Conservation (phyloP, 2,329 filamentous ascomycete genomes). For the Phialemoniopsis sp. region DNA sequence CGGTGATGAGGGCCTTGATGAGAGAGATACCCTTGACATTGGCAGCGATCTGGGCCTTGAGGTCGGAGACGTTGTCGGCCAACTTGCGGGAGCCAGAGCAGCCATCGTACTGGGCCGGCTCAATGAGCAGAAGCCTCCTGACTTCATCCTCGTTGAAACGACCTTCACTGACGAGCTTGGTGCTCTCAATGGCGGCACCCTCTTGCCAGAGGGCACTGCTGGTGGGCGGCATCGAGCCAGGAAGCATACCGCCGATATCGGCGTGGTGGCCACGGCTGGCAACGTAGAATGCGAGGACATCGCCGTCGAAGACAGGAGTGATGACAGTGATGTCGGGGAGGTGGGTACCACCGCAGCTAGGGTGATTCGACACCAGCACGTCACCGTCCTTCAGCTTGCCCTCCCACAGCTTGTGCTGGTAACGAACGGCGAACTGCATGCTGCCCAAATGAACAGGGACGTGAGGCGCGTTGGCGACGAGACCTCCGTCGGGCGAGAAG, state of each 20-base stretch:
- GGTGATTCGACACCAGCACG: slow-evolving; percentile 70
- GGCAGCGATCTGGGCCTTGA: slow-evolving; percentile 71
- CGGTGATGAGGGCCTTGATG: slow-evolving; percentile 67
- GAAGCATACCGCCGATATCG: slow-evolving; percentile 65
- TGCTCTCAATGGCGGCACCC: slow-evolving; percentile 52
- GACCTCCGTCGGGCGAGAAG: slow-evolving; percentile 63
- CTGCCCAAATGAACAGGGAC: slow-evolving; percentile 67
- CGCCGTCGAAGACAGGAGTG: slow-evolving; percentile 59
- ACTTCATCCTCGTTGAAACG: slow-evolving; percentile 69
- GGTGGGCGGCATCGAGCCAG: slow-evolving; percentile 71
- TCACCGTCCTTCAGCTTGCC: slow-evolving; percentile 69
- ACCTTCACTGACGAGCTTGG: slow-evolving; percentile 63
- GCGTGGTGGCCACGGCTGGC: slow-evolving; percentile 68
- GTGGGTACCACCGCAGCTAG: slow-evolving; percentile 70
- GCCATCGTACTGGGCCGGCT: slow-evolving; percentile 63
- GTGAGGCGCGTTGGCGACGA: slow-evolving; percentile 68
- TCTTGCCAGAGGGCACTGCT: slow-evolving; percentile 57
- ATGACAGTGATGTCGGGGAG: slow-evolving; percentile 70
- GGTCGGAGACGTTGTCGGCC: slow-evolving; percentile 70
- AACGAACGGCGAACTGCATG: slow-evolving; percentile 69
- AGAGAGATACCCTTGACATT: slow-evolving; percentile 73
- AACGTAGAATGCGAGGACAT: slow-evolving; percentile 63
- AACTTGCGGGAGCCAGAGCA: slow-evolving; percentile 69
- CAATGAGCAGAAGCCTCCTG: slow-evolving; percentile 53
- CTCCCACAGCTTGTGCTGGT: slow-evolving; percentile 39